Evolutionary conservation across 352 stramenopile species (phyloP).

Genomic region (Phytopythium delawarense): DNA sequence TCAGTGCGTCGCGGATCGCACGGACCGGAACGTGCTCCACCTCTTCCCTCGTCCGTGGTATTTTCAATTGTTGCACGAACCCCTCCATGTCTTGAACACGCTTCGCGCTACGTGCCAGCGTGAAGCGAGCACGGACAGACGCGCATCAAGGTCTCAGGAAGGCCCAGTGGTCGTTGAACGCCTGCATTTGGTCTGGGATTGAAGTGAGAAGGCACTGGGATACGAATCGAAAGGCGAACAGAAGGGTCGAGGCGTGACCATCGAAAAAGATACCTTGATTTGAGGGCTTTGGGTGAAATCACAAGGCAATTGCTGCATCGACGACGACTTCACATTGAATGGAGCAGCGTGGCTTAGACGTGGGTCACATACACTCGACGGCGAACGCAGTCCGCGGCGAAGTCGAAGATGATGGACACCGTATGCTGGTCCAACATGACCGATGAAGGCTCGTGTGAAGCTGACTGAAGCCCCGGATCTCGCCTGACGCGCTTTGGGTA

Average conservation of each 20-base stretch:
- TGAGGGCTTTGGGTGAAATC: too few species aligned
- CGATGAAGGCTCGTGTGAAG: not conserved
- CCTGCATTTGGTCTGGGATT: not conserved
- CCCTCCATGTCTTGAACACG: not conserved
- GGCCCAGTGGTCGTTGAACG: not conserved
- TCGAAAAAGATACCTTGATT: too few species aligned
- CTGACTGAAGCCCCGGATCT: too few species aligned
- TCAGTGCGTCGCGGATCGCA: not conserved
- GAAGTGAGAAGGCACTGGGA: too few species aligned
- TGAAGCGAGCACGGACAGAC: not conserved
- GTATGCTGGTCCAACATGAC: not conserved
- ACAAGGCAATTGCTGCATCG: too few species aligned
- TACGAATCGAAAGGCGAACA: too few species aligned
- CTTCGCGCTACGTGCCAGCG: not conserved
- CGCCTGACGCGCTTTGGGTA: not conserved
- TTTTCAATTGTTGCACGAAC: not conserved
- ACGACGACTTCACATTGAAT: not conserved
- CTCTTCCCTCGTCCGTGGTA: not conserved
- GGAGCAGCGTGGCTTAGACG: not conserved
- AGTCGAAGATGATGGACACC: not conserved
- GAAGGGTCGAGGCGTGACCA: too few species aligned
- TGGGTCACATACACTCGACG: not conserved
- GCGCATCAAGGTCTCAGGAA: not conserved
- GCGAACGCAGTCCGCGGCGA: not conserved
- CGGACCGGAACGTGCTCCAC: not conserved